A percentile compares a stretch with the other conserved stretches of the same genome.
phyloP scores from a whole-genome alignment of 345 rosid species.

The Crucihimalaya himalaica region DNA sequence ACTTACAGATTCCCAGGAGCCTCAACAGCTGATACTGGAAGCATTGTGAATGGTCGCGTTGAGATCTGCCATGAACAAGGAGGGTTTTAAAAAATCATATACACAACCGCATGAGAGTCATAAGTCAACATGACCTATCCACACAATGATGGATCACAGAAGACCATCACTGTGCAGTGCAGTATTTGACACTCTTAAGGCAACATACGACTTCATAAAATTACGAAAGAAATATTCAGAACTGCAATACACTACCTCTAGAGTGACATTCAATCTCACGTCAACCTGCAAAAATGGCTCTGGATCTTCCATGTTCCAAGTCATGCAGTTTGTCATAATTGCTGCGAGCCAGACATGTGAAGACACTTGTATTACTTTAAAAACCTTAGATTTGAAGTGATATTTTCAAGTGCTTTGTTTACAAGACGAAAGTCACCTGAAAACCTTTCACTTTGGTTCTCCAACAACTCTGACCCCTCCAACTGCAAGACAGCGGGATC shows the following conservation, averaged over 20 bases:
- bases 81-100: neutral
- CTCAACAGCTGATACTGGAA: slow-evolving; percentile 77
- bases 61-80: slow-evolving; percentile 54
- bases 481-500: slow-evolving; percentile 48
- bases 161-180: neutral
- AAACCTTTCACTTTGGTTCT: slow-evolving; percentile 67
- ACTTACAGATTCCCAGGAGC: slow-evolving; percentile 84
- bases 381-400: slow-evolving; percentile 8
- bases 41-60: slow-evolving; percentile 61
- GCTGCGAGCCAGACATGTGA: slow-evolving; percentile 49
- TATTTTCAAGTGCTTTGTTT: neutral
- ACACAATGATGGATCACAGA: neutral
- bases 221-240: neutral
- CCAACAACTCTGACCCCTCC: slow-evolving; percentile 70
- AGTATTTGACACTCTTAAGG: slow-evolving; percentile 5
- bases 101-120: neutral
- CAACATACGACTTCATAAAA: neutral
- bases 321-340: slow-evolving; percentile 67
- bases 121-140: neutral
- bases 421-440: slow-evolving; percentile 51
- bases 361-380: slow-evolving; percentile 2
- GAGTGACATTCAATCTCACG: slow-evolving; percentile 59
- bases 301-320: slow-evolving; percentile 58
- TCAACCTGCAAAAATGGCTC: slow-evolving; percentile 75
- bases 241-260: slow-evolving; percentile 54